Evolutionary conservation across 2,329 filamentous ascomycete genomes (phyloP), one percentile per base, ranked within the genome.

Genomic region (Sphaceloma murrayae): DNA sequence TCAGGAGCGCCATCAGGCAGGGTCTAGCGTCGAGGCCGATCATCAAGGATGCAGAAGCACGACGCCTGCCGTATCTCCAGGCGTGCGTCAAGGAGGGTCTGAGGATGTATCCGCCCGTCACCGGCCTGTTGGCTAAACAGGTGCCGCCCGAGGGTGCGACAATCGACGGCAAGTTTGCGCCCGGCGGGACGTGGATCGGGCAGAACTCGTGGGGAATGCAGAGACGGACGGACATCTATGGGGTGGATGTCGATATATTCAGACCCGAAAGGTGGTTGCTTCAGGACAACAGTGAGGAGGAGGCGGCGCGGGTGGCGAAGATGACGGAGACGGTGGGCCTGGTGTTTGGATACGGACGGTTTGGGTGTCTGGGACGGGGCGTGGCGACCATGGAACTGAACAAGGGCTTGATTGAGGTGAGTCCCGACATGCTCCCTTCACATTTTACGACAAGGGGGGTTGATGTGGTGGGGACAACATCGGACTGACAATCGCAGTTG

Each of bases 1-100:
- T 72, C 6, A 61, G 64, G 49, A 50, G 49, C 4, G 66, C 64
- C 0, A 55, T 68, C 47, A 56, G 57, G 8, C 51, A 56, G 8
- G 58, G 67, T 43, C 53, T 54, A 3, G 58, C 70, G 8, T 62
- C 62, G 8, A 51, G 56, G 16, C 59, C 74, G 0, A 61, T 72
- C 24, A 70, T 77, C 51, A 65, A 69, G 21, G 72, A 77, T 49
- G 48, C 57, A 7, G 58, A 67, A 51, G 65, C 63, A 4, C 58
- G 60, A 16, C 50, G 56, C 7, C 53, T 71, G 1, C 65, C 67
- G 0, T 71, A 70, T 48, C 53, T 72, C 2, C 58, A 62, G 45
- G 67, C 67, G 3, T 66, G 67, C 27, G 62, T 72, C 43, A 67
- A 68, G 22, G 68, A 72, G 52, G 67, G 59, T 5, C 52, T 72